These are phyloP conservation scores for Phialophora macrospora DNA, from an alignment of 2,329 filamentous ascomycete species.

Conservation along the genomic window DNA sequence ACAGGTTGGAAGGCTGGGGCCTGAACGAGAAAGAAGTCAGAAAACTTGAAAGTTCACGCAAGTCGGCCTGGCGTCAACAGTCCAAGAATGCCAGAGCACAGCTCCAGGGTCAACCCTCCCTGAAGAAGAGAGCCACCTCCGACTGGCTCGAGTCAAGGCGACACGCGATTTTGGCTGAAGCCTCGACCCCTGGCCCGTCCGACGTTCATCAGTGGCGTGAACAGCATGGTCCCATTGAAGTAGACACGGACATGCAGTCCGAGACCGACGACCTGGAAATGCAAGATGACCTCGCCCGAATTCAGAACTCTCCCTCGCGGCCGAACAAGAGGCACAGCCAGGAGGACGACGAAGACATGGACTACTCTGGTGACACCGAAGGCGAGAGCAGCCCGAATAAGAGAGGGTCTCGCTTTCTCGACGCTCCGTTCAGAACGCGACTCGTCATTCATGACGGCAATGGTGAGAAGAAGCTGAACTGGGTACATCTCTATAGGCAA, in stretches of 20 bases:
- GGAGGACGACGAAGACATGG: slow-evolving; percentile 38
- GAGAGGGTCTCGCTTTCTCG: slow-evolving; percentile 3
- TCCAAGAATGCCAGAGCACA: slow-evolving; percentile 53
- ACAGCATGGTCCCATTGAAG: slow-evolving; percentile 56
- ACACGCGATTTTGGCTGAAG: slow-evolving; percentile 36
- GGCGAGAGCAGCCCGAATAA: slow-evolving; percentile 13
- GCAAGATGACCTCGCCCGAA: slow-evolving; percentile 43
- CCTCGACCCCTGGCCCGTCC: slow-evolving; percentile 22
- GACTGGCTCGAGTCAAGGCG: slow-evolving; percentile 50
- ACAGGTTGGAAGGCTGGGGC: slow-evolving; percentile 84
- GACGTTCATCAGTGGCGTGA: slow-evolving; percentile 48
- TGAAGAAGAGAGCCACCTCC: slow-evolving; percentile 58
- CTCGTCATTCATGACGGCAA: slow-evolving; percentile 44
- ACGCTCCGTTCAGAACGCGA: slow-evolving; percentile 42
- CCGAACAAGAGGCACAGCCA: slow-evolving; percentile 37
- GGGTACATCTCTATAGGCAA: slow-evolving; percentile 91
- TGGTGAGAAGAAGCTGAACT: slow-evolving; percentile 70
- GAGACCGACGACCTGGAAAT: slow-evolving; percentile 52
- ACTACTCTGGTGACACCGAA: slow-evolving; percentile 22
- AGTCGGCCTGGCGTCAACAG: slow-evolving; percentile 39
- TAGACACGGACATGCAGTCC: slow-evolving; percentile 44
- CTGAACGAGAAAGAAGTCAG: slow-evolving; percentile 69
- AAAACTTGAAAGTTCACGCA: slow-evolving; percentile 63
- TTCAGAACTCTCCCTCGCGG: slow-evolving; percentile 34
- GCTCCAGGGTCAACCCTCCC: slow-evolving; percentile 54